Conservation (phyloP, 2,329 filamentous ascomycete species). For the Daldinia eschscholtzii region DNA sequence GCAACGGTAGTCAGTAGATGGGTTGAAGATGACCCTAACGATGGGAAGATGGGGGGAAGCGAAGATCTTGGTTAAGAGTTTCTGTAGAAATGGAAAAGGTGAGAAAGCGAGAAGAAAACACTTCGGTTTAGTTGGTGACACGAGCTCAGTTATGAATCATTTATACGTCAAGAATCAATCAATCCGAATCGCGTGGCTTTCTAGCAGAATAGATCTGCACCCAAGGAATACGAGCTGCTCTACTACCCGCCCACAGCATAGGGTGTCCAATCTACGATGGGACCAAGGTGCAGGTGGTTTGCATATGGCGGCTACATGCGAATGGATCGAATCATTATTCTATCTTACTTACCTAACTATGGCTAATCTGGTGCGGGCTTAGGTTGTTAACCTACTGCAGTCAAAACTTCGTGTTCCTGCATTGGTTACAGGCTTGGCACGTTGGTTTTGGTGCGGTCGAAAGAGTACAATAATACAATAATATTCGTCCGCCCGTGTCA, state of each 20-base stretch:
- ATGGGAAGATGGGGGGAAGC: background rate
- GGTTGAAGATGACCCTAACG: slow-evolving; percentile 1
- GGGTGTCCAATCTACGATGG: slow-evolving; percentile 26
- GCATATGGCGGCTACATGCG: slow-evolving; percentile 32
- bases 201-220: slow-evolving; percentile 26
- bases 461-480: background rate
- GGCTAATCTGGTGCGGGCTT: slow-evolving; percentile 32
- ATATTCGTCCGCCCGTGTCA: background rate
- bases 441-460: slow-evolving; percentile 13
- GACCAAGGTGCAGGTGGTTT: slow-evolving; percentile 23
- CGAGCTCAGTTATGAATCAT: slow-evolving; percentile 17
- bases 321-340: slow-evolving; percentile 16
- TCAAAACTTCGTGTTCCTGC: slow-evolving; percentile 43
- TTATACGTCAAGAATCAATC: slow-evolving; percentile 35
- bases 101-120: background rate
- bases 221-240: slow-evolving; percentile 41
- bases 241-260: slow-evolving; percentile 10
- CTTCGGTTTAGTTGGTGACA: slow-evolving; percentile 13
- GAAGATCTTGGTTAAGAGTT: slow-evolving; percentile 5
- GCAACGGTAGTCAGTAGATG: background rate
- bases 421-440: slow-evolving; percentile 33
- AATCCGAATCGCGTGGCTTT: slow-evolving; percentile 42
- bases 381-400: slow-evolving; percentile 28
- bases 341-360: slow-evolving; percentile 17
- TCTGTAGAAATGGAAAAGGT: slow-evolving; percentile 5